phyloP scores from a whole-genome alignment of 1,284 basidiomycete genomes.

The Thecaphora frezii region DNA sequence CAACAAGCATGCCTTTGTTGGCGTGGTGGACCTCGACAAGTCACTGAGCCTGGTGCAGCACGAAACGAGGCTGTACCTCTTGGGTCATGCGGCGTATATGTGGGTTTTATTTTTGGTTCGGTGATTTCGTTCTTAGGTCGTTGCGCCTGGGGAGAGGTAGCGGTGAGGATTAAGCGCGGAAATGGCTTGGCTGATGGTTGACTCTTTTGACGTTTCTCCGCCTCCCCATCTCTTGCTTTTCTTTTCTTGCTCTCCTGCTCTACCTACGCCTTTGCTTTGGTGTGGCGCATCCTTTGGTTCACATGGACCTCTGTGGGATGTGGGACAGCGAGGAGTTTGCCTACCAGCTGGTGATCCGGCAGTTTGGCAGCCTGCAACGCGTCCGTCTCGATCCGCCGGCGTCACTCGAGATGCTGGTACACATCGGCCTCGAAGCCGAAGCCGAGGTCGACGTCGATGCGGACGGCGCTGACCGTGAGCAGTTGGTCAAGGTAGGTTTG shows the following conservation, averaged over 20 bases:
- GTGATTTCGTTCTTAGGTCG: too few species aligned
- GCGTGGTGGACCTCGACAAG: conserved; percentile 77
- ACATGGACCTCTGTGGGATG: too few species aligned
- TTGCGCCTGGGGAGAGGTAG: too few species aligned
- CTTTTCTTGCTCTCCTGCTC: too few species aligned
- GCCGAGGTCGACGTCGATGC: conserved; percentile 49
- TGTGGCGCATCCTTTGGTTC: too few species aligned
- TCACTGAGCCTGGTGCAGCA: conserved; percentile 84
- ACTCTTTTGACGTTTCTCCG: too few species aligned
- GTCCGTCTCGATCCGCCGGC: conserved; percentile 83
- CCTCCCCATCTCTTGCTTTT: too few species aligned
- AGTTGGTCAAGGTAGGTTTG: conserved; percentile 64
- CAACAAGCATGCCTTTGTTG: conserved; percentile 86
- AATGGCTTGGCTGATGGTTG: too few species aligned
- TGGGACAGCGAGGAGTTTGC: conserved; percentile 90
- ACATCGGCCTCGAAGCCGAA: conserved; percentile 77
- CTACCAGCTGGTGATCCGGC: conserved; percentile 87
- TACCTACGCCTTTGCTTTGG: too few species aligned
- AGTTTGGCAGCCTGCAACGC: conserved; percentile 81
- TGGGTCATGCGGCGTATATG: conserved; percentile 70
- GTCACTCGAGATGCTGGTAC: conserved; percentile 70
- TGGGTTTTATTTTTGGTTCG: conserved; percentile 1
- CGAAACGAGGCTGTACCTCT: conserved; percentile 81
- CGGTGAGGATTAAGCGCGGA: too few species aligned
- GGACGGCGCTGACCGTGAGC: conserved; percentile 54